Conservation (phyloP, 352 stramenopile species). For the Pythium aphanidermatum region DNA sequence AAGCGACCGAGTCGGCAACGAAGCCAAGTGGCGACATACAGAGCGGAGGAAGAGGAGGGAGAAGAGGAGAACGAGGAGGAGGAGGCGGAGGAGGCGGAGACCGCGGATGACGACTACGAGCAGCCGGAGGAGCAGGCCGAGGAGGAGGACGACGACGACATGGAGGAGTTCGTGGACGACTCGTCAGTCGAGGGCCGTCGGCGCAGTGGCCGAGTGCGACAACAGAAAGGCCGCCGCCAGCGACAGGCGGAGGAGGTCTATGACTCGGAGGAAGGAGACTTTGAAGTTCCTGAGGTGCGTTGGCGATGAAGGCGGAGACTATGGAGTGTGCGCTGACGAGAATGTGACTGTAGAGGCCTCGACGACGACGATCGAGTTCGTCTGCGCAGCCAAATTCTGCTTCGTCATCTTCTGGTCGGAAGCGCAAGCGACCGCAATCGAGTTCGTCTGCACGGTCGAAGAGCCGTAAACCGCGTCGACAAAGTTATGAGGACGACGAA, state of each 20-base stretch:
- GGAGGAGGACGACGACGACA: constrained; percentile 12
- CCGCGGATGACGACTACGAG: constrained; percentile 19
- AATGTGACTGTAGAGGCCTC: too few relatives aligned
- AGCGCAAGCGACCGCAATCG: constrained; percentile 18
- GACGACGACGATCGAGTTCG: too few relatives aligned
- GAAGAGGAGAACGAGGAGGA: constrained; percentile 12
- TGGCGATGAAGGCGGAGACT: constrained; percentile 14
- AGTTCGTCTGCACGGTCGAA: not conserved
- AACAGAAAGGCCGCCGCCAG: too few relatives aligned
- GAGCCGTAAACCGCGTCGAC: not conserved
- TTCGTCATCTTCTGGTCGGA: constrained; percentile 4
- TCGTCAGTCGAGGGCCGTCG: constrained; percentile 18
- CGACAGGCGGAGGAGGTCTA: constrained; percentile 26
- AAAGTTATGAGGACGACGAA: not conserved
- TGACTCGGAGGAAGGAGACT: constrained; percentile 27
- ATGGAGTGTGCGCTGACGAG: too few relatives aligned
- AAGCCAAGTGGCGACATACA: not conserved
- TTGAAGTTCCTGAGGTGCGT: constrained; percentile 5
- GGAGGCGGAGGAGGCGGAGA: constrained; percentile 1
- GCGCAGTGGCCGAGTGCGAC: constrained; percentile 30
- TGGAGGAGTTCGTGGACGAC: constrained; percentile 13
- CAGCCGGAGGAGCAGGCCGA: constrained; percentile 36
- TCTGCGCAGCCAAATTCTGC: too few relatives aligned
- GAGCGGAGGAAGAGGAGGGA: not conserved
- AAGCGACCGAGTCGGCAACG: constrained; percentile 13